Percentiles rank a stretch among this genome's conserved stretches.
phyloP scores from a whole-genome alignment of 2,329 filamentous ascomycete species.

The Alternaria atra region DNA sequence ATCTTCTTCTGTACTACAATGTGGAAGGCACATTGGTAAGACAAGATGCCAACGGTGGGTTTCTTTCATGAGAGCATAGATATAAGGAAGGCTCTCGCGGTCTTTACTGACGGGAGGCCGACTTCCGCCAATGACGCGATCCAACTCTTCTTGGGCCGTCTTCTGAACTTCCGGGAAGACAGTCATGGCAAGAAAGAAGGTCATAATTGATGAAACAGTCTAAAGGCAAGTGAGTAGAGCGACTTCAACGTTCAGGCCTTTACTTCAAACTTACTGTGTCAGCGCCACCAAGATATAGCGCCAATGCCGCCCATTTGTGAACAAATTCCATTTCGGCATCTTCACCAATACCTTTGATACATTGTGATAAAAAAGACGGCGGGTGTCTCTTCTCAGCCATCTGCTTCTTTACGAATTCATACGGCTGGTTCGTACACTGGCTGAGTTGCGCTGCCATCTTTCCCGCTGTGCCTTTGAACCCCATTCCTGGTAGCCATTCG shows the following conservation, averaged over 20 bases:
- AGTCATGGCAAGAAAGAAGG: constrained; percentile 63
- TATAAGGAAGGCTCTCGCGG: constrained; percentile 51
- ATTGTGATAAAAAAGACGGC: constrained; percentile 53
- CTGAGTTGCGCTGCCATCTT: constrained; percentile 38
- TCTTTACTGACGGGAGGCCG: constrained; percentile 61
- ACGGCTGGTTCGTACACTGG: constrained; percentile 52
- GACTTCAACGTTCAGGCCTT: not conserved
- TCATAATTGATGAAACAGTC: constrained; percentile 53
- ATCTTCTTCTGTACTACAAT: constrained; percentile 46
- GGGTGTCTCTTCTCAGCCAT: constrained; percentile 43
- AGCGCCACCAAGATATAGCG: constrained; percentile 56
- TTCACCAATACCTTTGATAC: constrained; percentile 43
- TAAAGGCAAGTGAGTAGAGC: constrained; percentile 14
- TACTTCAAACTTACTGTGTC: constrained; percentile 45
- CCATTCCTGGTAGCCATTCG: constrained; percentile 57
- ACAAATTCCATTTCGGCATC: constrained; percentile 45
- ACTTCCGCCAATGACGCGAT: constrained; percentile 56
- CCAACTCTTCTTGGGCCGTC: constrained; percentile 59
- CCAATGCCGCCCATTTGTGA: constrained; percentile 55
- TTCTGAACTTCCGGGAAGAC: constrained; percentile 58
- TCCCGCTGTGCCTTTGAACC: constrained; percentile 23
- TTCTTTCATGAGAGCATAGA: constrained; percentile 46
- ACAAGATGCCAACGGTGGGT: constrained; percentile 56
- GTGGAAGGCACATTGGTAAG: constrained; percentile 43
- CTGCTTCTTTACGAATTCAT: constrained; percentile 55